Percentiles rank a stretch among this genome's conserved stretches.
Conservation (phyloP, 129 eudicot genomes). For the Solidago caesia region DNA sequence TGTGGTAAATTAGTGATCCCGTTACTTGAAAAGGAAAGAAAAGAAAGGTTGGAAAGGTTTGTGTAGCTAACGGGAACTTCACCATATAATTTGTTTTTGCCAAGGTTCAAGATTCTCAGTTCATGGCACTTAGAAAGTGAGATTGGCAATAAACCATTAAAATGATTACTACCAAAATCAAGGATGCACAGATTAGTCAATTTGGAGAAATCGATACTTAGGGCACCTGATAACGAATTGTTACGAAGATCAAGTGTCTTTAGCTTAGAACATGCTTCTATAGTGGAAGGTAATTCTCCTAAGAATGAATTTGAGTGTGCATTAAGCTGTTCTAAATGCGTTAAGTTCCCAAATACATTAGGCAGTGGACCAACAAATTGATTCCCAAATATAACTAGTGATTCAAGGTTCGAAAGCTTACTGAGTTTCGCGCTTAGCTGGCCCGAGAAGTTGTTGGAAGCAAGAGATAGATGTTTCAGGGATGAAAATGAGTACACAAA, state of each 20-base stretch:
- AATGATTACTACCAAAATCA: conserved; percentile 78
- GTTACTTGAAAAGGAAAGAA: conserved; percentile 80
- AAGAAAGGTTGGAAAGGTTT: conserved; percentile 60
- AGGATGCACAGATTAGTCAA: conserved; percentile 55
- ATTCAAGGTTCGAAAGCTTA: conserved; percentile 68
- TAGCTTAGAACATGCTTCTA: conserved; percentile 51
- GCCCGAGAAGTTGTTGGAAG: conserved; percentile 74
- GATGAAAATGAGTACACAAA: conserved; percentile 51
- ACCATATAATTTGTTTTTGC: conserved; percentile 68
- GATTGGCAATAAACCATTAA: conserved; percentile 56
- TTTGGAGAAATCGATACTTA: conserved; percentile 58
- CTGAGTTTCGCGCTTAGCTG: conserved; percentile 58
- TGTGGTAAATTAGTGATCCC: conserved; percentile 54
- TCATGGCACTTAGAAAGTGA: conserved; percentile 72
- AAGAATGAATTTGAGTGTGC: conserved; percentile 70
- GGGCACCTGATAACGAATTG: conserved; percentile 63
- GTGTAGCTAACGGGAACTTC: conserved; percentile 58
- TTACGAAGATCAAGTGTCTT: conserved; percentile 79
- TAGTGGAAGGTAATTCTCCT: conserved; percentile 76
- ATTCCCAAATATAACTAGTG: conserved; percentile 48
- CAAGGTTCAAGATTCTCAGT: conserved; percentile 65
- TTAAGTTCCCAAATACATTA: conserved; percentile 64
- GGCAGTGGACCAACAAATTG: conserved; percentile 71
- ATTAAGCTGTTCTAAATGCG: conserved; percentile 46
- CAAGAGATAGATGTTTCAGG: conserved; percentile 63